Percentiles rank a stretch among this genome's conserved stretches.
phyloP scores from a whole-genome alignment of 495 filamentous ascomycete species.

The Penicillium cosmopolitanum region DNA sequence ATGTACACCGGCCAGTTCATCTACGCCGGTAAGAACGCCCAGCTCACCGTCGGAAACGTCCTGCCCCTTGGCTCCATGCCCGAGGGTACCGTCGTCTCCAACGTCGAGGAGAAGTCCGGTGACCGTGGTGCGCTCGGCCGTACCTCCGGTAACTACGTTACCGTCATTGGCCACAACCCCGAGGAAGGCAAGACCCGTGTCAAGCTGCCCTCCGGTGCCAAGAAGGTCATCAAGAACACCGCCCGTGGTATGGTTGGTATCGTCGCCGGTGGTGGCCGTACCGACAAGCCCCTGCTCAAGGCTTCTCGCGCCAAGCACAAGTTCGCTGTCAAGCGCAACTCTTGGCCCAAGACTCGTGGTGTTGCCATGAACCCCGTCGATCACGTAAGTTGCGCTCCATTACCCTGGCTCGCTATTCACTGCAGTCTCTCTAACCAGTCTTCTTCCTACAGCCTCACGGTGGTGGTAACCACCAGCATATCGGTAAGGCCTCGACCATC shows the following conservation, averaged over 20 bases:
- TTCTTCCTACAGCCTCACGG: constrained; percentile 77
- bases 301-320: constrained; percentile 98
- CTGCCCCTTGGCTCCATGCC: constrained; percentile 91
- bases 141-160: constrained; percentile 99
- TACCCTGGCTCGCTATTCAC: neutral
- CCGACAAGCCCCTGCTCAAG: constrained; percentile 99
- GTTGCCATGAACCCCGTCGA: constrained; percentile 99
- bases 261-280: constrained; percentile 97
- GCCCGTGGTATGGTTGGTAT: constrained; percentile 99
- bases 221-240: constrained; percentile 94
- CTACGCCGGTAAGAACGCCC: constrained; percentile 99
- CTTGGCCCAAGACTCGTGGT: constrained; percentile 99
- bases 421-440: constrained; percentile 34
- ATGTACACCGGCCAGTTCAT: constrained; percentile 99
- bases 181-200: constrained; percentile 99
- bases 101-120: constrained; percentile 98
- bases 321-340: constrained; percentile 99
- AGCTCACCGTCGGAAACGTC: constrained; percentile 93
- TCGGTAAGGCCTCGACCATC: constrained; percentile 99
- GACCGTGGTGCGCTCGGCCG: constrained; percentile 95
- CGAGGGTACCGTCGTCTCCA: constrained; percentile 97
- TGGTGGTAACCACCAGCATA: constrained; percentile 99
- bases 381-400: constrained; percentile 64
- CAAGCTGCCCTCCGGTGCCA: constrained; percentile 98
- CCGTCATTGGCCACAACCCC: constrained; percentile 97